Percentiles rank a stretch among this genome's conserved stretches.
Evolutionary conservation across 176 grass and related monocot genomes (phyloP).

Genomic region (Oryza officinalis): DNA sequence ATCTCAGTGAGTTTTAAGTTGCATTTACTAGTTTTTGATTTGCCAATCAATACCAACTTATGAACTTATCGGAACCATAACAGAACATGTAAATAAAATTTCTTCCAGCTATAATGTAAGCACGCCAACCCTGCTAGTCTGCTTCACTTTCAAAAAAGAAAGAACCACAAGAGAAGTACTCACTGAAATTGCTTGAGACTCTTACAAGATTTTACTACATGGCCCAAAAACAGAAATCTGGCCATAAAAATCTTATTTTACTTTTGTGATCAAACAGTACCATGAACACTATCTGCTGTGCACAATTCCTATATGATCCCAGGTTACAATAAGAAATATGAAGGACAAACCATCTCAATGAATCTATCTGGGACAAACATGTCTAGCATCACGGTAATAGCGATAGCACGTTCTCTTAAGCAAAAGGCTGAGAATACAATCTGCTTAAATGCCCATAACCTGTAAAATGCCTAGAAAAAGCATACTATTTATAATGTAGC

Average conservation of each 20-base stretch:
- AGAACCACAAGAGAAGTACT: neutral
- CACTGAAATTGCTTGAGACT: neutral
- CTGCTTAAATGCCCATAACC: neutral
- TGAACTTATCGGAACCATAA: neutral
- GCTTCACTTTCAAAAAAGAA: too few species aligned
- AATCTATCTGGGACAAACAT: neutral
- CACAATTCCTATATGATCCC: neutral
- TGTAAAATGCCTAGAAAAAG: neutral
- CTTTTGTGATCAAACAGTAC: neutral
- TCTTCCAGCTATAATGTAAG: too few species aligned
- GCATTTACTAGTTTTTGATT: neutral
- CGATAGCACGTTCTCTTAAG: neutral
- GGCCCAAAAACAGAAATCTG: neutral
- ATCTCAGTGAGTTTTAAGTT: neutral
- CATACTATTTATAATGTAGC: too few species aligned
- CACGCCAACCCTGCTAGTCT: too few species aligned
- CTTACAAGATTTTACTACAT: constrained; percentile 5
- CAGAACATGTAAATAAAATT: neutral
- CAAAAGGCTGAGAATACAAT: neutral
- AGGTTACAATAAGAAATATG: neutral
- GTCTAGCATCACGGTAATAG: neutral
- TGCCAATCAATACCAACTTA: neutral
- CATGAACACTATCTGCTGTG: neutral
- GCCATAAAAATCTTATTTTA: neutral
- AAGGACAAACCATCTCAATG: neutral